These are phyloP conservation scores for Galeopsis tetrahit DNA, from an alignment of 257 asterid genomes.

Conservation along the genomic window DNA sequence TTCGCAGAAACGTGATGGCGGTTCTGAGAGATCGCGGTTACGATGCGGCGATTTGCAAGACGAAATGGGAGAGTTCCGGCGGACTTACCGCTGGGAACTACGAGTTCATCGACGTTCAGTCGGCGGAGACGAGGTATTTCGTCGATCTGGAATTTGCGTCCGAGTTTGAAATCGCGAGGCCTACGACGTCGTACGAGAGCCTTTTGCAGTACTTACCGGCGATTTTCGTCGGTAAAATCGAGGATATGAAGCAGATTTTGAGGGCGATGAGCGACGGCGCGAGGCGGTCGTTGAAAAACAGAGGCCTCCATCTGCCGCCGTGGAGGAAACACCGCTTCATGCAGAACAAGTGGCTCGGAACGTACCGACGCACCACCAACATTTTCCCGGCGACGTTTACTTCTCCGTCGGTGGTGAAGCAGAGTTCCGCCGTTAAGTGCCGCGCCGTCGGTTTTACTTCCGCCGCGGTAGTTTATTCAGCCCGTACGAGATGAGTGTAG, in stretches of 20 bases:
- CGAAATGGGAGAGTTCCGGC: constrained; percentile 76
- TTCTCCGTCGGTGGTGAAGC: constrained; percentile 16
- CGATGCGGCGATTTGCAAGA: constrained; percentile 79
- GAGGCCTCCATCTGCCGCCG: constrained; percentile 68
- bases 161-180: constrained; percentile 82
- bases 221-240: constrained; percentile 59
- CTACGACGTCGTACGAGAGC: constrained; percentile 53
- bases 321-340: constrained; percentile 87
- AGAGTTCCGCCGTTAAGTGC: constrained; percentile 46
- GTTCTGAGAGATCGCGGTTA: constrained; percentile 61
- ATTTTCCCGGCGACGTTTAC: constrained; percentile 41
- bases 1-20: constrained; percentile 70
- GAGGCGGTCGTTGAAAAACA: constrained; percentile 64
- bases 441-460: constrained; percentile 72
- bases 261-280: constrained; percentile 62
- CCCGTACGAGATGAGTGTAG: constrained; percentile 57
- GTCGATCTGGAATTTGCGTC: constrained; percentile 67
- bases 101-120: constrained; percentile 73
- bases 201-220: constrained; percentile 49
- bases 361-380: constrained; percentile 64
- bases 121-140: constrained; percentile 43
- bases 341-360: constrained; percentile 79
- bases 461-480: constrained; percentile 35
- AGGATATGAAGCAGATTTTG: constrained; percentile 59
- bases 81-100: constrained; percentile 72